phyloP scores from a whole-genome alignment of 179 eudicot genomes.

The Sideroxylon spinosum region DNA sequence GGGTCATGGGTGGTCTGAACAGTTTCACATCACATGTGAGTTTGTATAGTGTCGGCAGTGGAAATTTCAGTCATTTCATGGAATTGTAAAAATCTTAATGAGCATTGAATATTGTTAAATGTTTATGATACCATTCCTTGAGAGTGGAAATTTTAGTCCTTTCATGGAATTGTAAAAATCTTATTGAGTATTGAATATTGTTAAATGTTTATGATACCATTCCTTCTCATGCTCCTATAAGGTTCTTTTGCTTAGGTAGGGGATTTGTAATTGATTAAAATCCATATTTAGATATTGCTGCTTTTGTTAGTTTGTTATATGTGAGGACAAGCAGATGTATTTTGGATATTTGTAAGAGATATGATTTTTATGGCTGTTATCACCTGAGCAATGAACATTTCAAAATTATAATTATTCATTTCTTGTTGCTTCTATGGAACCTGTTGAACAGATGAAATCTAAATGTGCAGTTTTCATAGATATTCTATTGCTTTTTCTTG shows the following conservation, averaged over 20 bases:
- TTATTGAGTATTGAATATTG: background rate
- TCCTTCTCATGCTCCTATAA: background rate
- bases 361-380: background rate
- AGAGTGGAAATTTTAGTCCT: too few relatives aligned
- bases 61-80: background rate
- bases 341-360: constrained; percentile 7
- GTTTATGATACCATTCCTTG: background rate
- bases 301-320: background rate
- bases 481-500: background rate
- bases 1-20: background rate
- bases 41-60: background rate
- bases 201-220: background rate
- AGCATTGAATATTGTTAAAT: background rate
- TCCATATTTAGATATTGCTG: background rate
- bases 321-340: background rate
- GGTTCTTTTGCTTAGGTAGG: background rate
- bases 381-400: background rate
- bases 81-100: constrained; percentile 2
- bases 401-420: background rate
- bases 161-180: background rate
- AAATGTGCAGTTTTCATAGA: background rate
- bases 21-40: background rate
- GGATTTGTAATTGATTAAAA: background rate
- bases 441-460: background rate
- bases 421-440: background rate